Conservation (phyloP, 2,329 filamentous ascomycete species). For the Penicillium sp. region DNA sequence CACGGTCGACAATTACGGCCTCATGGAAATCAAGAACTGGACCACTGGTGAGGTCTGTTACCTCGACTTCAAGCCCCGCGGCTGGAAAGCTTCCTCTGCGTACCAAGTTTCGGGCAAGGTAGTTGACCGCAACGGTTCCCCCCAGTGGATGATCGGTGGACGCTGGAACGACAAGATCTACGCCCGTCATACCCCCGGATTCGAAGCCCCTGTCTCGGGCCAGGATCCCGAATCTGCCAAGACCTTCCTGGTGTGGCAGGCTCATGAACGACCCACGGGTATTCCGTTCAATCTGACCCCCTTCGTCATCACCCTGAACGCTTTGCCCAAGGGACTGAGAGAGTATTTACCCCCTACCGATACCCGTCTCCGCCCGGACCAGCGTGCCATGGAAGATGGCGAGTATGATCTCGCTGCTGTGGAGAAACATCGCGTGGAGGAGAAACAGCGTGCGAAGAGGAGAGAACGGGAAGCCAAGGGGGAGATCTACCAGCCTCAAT, state of each 20-base stretch:
- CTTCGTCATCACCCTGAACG: conserved; percentile 91
- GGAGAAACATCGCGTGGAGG: conserved; percentile 92
- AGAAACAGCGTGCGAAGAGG: conserved; percentile 76
- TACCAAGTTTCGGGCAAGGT: conserved; percentile 86
- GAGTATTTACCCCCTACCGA: conserved; percentile 84
- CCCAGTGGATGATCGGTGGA: conserved; percentile 83
- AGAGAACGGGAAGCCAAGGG: conserved; percentile 67
- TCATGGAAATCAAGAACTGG: conserved; percentile 97
- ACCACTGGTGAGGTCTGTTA: conserved; percentile 86
- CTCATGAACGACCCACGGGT: conserved; percentile 68
- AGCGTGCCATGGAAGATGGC: conserved; percentile 98
- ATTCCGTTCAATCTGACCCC: conserved; percentile 97
- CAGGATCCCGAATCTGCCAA: conserved; percentile 56
- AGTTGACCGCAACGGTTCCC: conserved; percentile 68
- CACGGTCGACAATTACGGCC: conserved; percentile 93
- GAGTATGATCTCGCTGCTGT: conserved; percentile 86
- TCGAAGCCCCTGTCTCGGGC: conserved; percentile 58
- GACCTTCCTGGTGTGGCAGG: conserved; percentile 90
- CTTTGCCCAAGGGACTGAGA: conserved; percentile 73
- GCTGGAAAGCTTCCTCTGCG: conserved; percentile 90
- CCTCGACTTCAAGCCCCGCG: conserved; percentile 88
- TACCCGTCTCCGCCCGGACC: conserved; percentile 85
- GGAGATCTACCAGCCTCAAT: conserved; percentile 75
- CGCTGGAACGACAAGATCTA: conserved; percentile 98
- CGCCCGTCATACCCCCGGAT: conserved; percentile 84